Conservation (phyloP, 495 filamentous ascomycete species). For the Clavariopsis aquatica region DNA sequence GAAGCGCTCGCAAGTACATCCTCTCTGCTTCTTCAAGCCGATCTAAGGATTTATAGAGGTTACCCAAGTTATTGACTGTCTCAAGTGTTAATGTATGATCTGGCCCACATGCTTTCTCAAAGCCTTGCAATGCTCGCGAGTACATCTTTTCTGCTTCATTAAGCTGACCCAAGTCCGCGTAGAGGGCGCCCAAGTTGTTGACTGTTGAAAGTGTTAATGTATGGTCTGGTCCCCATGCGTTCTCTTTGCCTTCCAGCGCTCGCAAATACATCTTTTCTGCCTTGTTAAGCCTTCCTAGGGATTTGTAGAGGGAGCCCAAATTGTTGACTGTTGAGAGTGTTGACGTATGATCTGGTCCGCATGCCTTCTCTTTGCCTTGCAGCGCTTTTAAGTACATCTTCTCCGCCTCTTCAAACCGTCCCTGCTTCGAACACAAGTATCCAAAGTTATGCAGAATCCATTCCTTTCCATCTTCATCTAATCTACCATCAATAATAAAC, state of each 20-base stretch:
- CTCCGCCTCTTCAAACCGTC: neutral
- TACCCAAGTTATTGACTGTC: constrained; percentile 15
- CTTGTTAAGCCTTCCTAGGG: neutral
- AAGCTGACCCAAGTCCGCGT: neutral
- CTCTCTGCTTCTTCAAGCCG: neutral
- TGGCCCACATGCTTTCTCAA: constrained; percentile 5
- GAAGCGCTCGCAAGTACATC: neutral
- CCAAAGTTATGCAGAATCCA: constrained; percentile 20
- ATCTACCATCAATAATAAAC: constrained; percentile 15
- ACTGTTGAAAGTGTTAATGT: constrained; percentile 17
- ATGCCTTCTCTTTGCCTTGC: constrained; percentile 9
- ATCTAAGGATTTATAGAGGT: neutral
- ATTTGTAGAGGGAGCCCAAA: neutral
- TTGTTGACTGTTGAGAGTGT: constrained; percentile 19
- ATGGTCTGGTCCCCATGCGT: constrained; percentile 9
- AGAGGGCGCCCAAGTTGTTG: constrained; percentile 13
- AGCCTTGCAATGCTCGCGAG: constrained; percentile 1
- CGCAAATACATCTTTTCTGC: neutral
- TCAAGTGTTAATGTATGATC: constrained; percentile 20
- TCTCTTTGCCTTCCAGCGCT: constrained; percentile 5
- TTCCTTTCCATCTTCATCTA: constrained; percentile 19
- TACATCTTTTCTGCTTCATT: constrained; percentile 1
- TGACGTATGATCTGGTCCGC: constrained; percentile 15
- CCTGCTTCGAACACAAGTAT: constrained; percentile 6
- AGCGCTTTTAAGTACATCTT: neutral